Base-by-base conservation (phyloP, 176 grass and related monocot genomes). In the Typha latifolia region DNA sequence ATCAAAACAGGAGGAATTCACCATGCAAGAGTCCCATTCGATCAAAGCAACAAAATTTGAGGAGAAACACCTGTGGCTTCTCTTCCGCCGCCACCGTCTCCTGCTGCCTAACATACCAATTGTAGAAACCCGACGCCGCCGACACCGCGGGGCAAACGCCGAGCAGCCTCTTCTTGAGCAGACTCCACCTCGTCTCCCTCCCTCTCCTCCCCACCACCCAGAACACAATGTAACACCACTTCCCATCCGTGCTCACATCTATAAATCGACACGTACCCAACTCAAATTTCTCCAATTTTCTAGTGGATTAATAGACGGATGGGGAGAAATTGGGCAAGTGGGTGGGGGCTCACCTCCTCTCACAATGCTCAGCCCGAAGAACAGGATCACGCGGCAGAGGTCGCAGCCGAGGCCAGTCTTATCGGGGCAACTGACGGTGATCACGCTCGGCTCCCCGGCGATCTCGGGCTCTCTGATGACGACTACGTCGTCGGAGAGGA, bases 171-270 rank as follows among this genome's bases (percentile, higher is more conserved):
- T 72, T 72, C 69, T 89, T 89, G 63, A 95, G 75, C 43, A 95
- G 52, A 71, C 68, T 51, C 90, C 85, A 95, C 3, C 74, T 48
- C 57, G 81, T 75, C 13, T 56, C 1, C 13, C 62, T 68, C 26
- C 71, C 80, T 3, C 71, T 68, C 47, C 66, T 62, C 9, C 69
- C 79, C 64, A 76, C 32, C 31, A 95, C 80, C 90, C 85, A 95
- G 47, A 89, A 66, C 48, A 95, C 77, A 59, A 95, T 76, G 82
- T 86, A 95, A 81, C 90, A 95, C 90, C 90, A 95, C 51, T 64
- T 78, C 14, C 90, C 90, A 68, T 95, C 90, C 7, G 90, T 95
- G 78, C 77, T 95, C 85, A 95, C 74, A 69, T 95, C 90, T 89
- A 64, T 29, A 57, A 57, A 57, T 57, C 52, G 5, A 57, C 52